Evolutionary conservation across 164 flowering plant genomes (phyloP).

Genomic region (Cinnamomum chago): DNA sequence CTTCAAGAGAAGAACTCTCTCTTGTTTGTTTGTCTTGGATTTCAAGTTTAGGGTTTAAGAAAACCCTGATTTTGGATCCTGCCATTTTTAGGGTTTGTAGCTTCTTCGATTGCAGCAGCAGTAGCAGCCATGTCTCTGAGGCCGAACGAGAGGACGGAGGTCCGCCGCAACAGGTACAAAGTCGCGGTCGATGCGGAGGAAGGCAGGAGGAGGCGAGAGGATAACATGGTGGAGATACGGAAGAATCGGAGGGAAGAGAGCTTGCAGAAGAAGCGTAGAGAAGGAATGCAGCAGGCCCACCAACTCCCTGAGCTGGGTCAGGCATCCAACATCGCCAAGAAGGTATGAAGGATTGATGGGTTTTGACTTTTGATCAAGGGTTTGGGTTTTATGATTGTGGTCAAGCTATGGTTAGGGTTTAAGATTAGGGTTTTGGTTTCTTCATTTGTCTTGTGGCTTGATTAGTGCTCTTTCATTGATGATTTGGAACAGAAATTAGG

Average conservation of each 20-base stretch:
- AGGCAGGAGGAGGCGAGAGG: constrained; percentile 72
- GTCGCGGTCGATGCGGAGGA: constrained; percentile 86
- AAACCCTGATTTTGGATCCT: neutral
- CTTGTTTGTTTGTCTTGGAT: too few relatives aligned
- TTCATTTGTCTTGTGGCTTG: too few relatives aligned
- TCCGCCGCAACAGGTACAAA: constrained; percentile 74
- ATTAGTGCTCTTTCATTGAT: too few relatives aligned
- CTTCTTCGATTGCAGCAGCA: constrained; percentile 10
- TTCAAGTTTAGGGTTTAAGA: too few relatives aligned
- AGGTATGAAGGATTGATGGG: constrained; percentile 25
- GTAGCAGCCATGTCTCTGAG: constrained; percentile 57
- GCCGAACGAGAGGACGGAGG: constrained; percentile 65
- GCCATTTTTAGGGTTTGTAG: neutral
- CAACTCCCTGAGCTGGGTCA: constrained; percentile 36
- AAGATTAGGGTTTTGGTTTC: too few relatives aligned
- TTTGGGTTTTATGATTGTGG: neutral
- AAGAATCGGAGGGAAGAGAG: constrained; percentile 69
- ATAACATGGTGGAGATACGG: constrained; percentile 83
- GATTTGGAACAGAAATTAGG: too few relatives aligned
- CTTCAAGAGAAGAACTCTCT: too few relatives aligned
- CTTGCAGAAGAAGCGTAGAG: constrained; percentile 72
- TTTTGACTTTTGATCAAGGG: neutral
- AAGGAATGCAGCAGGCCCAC: constrained; percentile 49
- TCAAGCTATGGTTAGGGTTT: too few relatives aligned
- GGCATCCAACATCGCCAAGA: constrained; percentile 41